These are phyloP conservation scores for Agrocybe pediades DNA, from an alignment of 768 basidiomycete species.

Conservation along the genomic window DNA sequence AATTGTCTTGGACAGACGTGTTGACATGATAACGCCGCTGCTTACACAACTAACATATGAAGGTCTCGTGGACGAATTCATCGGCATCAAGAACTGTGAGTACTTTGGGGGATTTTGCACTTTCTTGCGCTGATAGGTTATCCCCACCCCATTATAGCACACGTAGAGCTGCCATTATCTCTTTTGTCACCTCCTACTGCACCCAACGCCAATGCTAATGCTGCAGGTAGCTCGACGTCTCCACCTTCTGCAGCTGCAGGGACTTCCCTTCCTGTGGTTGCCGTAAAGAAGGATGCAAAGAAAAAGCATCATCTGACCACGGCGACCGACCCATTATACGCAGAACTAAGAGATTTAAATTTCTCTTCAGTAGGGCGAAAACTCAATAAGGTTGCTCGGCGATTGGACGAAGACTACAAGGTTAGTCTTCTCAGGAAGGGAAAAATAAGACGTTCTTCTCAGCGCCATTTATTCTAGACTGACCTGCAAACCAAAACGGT, in stretches of 20 bases:
- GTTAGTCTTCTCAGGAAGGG: conserved; percentile 36
- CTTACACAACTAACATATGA: conserved; percentile 97
- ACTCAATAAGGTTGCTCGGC: conserved; percentile 78
- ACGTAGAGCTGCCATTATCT: conserved; percentile 78
- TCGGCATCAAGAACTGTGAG: conserved; percentile 89
- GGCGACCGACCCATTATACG: conserved; percentile 75
- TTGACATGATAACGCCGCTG: conserved; percentile 95
- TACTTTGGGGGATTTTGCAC: conserved; percentile 8
- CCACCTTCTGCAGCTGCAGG: conserved; percentile 31
- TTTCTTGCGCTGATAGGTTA: neutral
- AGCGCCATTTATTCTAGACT: conserved; percentile 44
- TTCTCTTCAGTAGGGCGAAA: conserved; percentile 87
- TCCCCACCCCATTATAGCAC: conserved; percentile 46
- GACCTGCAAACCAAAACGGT: conserved; percentile 89
- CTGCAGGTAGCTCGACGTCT: conserved; percentile 40
- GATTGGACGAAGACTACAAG: conserved; percentile 93
- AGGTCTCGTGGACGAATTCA: conserved; percentile 90
- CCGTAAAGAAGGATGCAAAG: conserved; percentile 76
- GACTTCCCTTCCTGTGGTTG: conserved; percentile 43
- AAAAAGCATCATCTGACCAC: conserved; percentile 89
- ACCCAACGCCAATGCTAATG: conserved; percentile 37
- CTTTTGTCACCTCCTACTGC: conserved; percentile 60
- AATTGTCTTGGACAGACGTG: conserved; percentile 86
- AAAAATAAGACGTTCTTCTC: conserved; percentile 5
- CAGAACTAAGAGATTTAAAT: conserved; percentile 86